Evolutionary conservation across 2,329 filamentous ascomycete genomes (phyloP).

Genomic region (Penicillium janthinellum): DNA sequence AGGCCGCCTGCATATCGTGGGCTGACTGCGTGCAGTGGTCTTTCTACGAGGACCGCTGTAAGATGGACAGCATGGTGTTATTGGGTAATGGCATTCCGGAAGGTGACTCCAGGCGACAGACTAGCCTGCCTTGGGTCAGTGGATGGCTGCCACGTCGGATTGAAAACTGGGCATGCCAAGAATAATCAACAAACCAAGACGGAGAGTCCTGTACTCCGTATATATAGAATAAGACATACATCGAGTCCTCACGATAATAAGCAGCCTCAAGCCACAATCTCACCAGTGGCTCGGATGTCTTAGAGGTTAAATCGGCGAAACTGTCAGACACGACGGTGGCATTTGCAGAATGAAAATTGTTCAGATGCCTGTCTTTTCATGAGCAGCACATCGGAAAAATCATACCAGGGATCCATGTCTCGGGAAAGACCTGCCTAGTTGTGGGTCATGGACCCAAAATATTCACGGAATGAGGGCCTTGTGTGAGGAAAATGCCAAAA

Average conservation of each 20-base stretch:
- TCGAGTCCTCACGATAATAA: slow-evolving; percentile 1
- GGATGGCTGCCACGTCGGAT: slow-evolving; percentile 26
- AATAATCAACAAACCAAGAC: neutral
- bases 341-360: neutral
- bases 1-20: slow-evolving; percentile 29
- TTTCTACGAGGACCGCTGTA: slow-evolving; percentile 32
- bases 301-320: neutral
- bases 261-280: neutral
- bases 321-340: neutral
- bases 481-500: neutral
- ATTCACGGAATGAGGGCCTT: neutral
- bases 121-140: slow-evolving; percentile 27
- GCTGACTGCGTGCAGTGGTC: slow-evolving; percentile 31
- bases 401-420: neutral
- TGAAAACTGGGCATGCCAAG: slow-evolving; percentile 15
- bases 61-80: slow-evolving; percentile 28
- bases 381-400: neutral
- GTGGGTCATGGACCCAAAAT: too few relatives aligned
- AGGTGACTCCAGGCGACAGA: slow-evolving; percentile 26
- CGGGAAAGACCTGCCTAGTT: neutral
- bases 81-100: slow-evolving; percentile 27
- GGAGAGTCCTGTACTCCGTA: neutral
- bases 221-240: neutral
- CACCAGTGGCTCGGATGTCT: neutral
- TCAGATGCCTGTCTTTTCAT: neutral